Evolutionary conservation across 2,329 filamentous ascomycete genomes (phyloP), one percentile per base, ranked within the genome.

Genomic region (Fusarium kyushuense): DNA sequence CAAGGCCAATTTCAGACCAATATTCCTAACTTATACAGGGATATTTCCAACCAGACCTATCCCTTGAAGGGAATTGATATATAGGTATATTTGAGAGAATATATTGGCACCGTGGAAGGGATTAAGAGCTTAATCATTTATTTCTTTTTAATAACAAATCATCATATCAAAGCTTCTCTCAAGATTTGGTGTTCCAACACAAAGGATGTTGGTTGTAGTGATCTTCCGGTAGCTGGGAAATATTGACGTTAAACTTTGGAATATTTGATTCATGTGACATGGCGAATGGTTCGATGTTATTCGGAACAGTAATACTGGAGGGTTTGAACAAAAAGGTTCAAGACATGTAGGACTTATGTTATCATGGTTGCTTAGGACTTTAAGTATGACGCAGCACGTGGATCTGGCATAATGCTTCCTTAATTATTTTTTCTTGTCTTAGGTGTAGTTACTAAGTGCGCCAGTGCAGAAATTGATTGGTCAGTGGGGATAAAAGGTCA

Each of bases 171-270:
- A n/a, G n/a, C n/a, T n/a, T n/a, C n/a, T n/a, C n/a, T n/a, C n/a
- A n/a, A n/a, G n/a, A n/a, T n/a, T n/a, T n/a, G n/a, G n/a, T n/a
- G n/a, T n/a, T n/a, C n/a, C n/a, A n/a, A n/a, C n/a, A n/a, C n/a
- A n/a, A n/a, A n/a, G n/a, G n/a, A n/a, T n/a, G n/a, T n/a, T 77
- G 72, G 25, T 54, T 49, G 41, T 78, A 78, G 6, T 76, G 75
- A 6, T 52, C 25, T 36, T 69, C 62, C 1, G 76, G 75, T 1
- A 71, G 54, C 4, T 55, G 38, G 3, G 75, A 77, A 2, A 78
- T 60, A 47, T 78, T 65, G n/a, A 78, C 55, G 7, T 64, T 69
- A 51, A 76, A 77, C 21, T 51, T 69, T 1, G 74, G 74, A 9
- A 76, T 74, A 10, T 32, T 17, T 25, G 25, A 48, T 25, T 21